These are phyloP conservation scores for Boletus reticulatus DNA, from an alignment of 768 basidiomycete species.

Conservation along the genomic window DNA sequence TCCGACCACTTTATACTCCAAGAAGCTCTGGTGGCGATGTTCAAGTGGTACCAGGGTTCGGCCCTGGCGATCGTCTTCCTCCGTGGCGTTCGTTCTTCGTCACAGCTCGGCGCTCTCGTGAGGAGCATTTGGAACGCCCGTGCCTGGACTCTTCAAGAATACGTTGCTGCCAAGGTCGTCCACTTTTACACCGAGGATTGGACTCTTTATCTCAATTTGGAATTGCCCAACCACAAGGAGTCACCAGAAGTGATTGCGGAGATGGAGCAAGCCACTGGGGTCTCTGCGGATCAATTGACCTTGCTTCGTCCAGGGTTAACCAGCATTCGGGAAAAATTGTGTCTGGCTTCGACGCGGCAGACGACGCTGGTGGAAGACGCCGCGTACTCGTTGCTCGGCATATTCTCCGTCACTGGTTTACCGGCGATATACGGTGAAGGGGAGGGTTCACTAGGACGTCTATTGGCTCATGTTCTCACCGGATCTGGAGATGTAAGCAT, in stretches of 20 bases:
- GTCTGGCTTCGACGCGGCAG: not conserved
- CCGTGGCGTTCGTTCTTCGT: not conserved
- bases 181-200: not conserved
- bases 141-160: not conserved
- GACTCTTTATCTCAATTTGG: not conserved
- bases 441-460: not conserved
- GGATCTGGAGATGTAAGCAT: not conserved
- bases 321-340: not conserved
- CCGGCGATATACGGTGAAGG: not conserved
- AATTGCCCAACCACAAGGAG: not conserved
- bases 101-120: not conserved
- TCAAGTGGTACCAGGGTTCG: not conserved
- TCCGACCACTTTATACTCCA: not conserved
- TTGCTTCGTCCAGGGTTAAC: not conserved
- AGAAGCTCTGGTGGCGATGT: not conserved
- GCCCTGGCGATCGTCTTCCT: not conserved
- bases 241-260: slow-evolving; percentile 1
- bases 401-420: not conserved
- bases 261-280: not conserved
- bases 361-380: not conserved
- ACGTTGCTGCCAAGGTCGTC: not conserved
- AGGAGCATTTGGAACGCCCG: not conserved
- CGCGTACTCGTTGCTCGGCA: not conserved
- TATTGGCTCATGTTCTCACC: not conserved
- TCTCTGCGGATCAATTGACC: not conserved